Percentiles rank a stretch among this genome's conserved stretches.
Evolutionary conservation across 257 asterid species (phyloP).

Genomic region (Euphrasia confusa): DNA sequence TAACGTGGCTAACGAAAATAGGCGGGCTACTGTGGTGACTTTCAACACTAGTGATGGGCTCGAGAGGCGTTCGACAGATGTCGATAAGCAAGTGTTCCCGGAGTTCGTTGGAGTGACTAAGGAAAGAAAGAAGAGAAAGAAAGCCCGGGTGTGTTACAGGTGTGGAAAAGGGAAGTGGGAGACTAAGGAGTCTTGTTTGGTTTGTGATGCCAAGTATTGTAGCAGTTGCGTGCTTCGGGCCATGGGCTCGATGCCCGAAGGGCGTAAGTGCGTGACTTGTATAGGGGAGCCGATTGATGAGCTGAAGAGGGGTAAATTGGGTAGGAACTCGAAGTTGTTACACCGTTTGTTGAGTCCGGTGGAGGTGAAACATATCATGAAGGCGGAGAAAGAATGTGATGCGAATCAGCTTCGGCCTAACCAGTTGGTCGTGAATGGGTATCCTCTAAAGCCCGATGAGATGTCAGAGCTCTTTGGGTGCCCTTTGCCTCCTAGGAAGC

Average conservation of each 20-base stretch:
- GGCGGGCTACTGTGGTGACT: slow-evolving; percentile 69
- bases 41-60: slow-evolving; percentile 62
- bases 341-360: slow-evolving; percentile 74
- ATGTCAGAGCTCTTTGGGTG: slow-evolving; percentile 81
- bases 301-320: slow-evolving; percentile 57
- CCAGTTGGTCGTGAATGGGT: slow-evolving; percentile 80
- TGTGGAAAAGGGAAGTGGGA: slow-evolving; percentile 97
- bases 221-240: slow-evolving; percentile 91
- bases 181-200: slow-evolving; percentile 73
- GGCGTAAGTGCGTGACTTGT: slow-evolving; percentile 89
- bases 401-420: slow-evolving; percentile 95
- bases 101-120: slow-evolving; percentile 43
- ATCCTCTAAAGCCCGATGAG: slow-evolving; percentile 74
- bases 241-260: slow-evolving; percentile 99
- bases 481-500: slow-evolving; percentile 68
- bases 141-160: slow-evolving; percentile 63
- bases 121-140: slow-evolving; percentile 71
- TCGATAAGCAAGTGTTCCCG: slow-evolving; percentile 57
- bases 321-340: slow-evolving; percentile 67
- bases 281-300: slow-evolving; percentile 87
- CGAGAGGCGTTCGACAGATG: slow-evolving; percentile 40
- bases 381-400: slow-evolving; percentile 77
- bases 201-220: slow-evolving; percentile 79
- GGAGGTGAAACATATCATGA: slow-evolving; percentile 91
- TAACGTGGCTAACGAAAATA: slow-evolving; percentile 38